Conservation (phyloP, 371 early-diverging fungal genomes). For the Coemansia sp. region DNA sequence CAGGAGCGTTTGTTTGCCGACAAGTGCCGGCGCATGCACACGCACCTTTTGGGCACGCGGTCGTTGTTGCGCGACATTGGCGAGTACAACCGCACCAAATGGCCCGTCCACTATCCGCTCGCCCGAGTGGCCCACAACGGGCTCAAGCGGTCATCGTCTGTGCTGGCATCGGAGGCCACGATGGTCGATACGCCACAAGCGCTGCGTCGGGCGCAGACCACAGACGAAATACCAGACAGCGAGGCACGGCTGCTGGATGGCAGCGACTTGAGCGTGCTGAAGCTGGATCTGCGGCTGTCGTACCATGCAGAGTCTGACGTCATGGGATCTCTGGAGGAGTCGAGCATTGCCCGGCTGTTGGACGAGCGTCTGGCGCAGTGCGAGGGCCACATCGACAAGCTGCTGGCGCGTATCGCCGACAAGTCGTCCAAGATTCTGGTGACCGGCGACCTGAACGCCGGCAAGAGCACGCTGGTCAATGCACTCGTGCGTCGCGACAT, state of each 20-base stretch:
- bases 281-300: conserved; percentile 68
- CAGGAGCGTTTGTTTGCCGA: conserved; percentile 67
- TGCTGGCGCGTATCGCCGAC: conserved; percentile 81
- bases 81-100: conserved; percentile 62
- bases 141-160: conserved; percentile 29
- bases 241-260: conserved; percentile 27
- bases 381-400: conserved; percentile 73
- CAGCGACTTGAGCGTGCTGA: conserved; percentile 60
- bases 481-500: conserved; percentile 85
- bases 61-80: conserved; percentile 62
- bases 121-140: conserved; percentile 23
- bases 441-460: conserved; percentile 96
- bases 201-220: conserved; percentile 30
- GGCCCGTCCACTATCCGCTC: conserved; percentile 68
- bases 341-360: conserved; percentile 68
- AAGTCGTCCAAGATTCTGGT: conserved; percentile 90
- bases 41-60: conserved; percentile 59
- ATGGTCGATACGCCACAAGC: conserved; percentile 9
- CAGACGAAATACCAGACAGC: conserved; percentile 24
- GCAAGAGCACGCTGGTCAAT: conserved; percentile 95
- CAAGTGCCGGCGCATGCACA: conserved; percentile 67
- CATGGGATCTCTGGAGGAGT: conserved; percentile 60
- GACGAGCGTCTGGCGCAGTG: conserved; percentile 66
- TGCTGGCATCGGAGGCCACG: conserved; percentile 20
- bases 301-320: conserved; percentile 52